A percentile compares a stretch with the other conserved stretches of the same genome.
Evolutionary conservation across 768 basidiomycete genomes (phyloP).

Genomic region (Fistulinella prunicolor): DNA sequence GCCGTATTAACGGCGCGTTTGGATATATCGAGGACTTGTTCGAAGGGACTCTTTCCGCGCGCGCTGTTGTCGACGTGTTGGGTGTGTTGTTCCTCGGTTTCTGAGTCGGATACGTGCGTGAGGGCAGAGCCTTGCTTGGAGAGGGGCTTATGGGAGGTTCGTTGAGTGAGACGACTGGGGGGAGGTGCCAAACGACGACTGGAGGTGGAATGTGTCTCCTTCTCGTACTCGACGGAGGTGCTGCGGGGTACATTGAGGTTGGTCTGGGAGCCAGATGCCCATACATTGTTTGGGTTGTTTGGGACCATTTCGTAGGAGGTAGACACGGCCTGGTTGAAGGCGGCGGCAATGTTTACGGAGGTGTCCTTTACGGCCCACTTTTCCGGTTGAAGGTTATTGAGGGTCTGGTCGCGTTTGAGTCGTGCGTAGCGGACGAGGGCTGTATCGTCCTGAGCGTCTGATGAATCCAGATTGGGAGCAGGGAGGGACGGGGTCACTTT

Average conservation of each 20-base stretch:
- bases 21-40: conserved; percentile 55
- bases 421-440: conserved; percentile 48
- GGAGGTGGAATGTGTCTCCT: conserved; percentile 52
- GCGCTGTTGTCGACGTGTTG: conserved; percentile 32
- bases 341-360: conserved; percentile 81
- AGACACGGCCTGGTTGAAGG: conserved; percentile 69
- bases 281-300: conserved; percentile 57
- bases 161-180: conserved; percentile 44
- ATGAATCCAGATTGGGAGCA: conserved; percentile 41
- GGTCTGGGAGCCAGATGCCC: conserved; percentile 60
- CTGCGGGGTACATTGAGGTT: conserved; percentile 57
- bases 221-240: conserved; percentile 79
- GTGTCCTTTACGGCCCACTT: conserved; percentile 79
- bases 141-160: conserved; percentile 43
- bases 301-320: conserved; percentile 40
- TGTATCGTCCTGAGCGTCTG: conserved; percentile 45
- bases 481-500: conserved; percentile 41
- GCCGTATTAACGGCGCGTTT: conserved; percentile 52
- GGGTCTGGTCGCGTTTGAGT: conserved; percentile 42
- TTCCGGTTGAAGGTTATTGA: conserved; percentile 48
- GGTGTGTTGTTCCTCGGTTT: conserved; percentile 48
- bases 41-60: conserved; percentile 70
- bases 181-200: conserved; percentile 61
- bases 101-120: conserved; percentile 64
- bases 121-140: conserved; percentile 51